These are phyloP conservation scores for Verticillium isaacii DNA, from an alignment of 2,329 filamentous ascomycete species.

Conservation along the genomic window DNA sequence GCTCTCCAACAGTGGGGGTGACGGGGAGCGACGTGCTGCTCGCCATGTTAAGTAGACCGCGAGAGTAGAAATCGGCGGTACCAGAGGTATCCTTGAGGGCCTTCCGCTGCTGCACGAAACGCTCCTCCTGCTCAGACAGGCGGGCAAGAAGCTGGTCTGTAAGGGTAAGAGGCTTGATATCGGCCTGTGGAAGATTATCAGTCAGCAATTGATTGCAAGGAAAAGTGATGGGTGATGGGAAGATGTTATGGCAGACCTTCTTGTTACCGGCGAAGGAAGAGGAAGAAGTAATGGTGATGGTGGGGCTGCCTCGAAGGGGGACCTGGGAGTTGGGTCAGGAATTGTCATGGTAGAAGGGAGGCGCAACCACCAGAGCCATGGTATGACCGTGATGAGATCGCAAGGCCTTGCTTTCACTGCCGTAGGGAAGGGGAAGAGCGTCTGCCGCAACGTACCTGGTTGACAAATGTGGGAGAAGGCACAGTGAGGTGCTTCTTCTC, in stretches of 20 bases:
- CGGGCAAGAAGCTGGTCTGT: constrained; percentile 73
- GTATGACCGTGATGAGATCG: background rate
- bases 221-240: background rate
- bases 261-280: constrained; percentile 4
- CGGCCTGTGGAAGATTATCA: background rate
- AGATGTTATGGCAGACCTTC: background rate
- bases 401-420: background rate
- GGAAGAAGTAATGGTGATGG: constrained; percentile 7
- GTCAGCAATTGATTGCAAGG: background rate
- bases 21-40: constrained; percentile 57
- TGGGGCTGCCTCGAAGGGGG: background rate
- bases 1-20: constrained; percentile 55
- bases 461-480: background rate
- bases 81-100: constrained; percentile 37
- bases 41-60: constrained; percentile 40
- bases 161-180: background rate
- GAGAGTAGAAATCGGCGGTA: constrained; percentile 28
- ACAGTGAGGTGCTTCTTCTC: background rate
- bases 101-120: constrained; percentile 55
- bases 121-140: constrained; percentile 65
- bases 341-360: background rate
- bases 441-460: background rate
- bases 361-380: background rate
- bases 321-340: background rate
- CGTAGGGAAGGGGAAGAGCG: background rate